Evolutionary conservation across 768 basidiomycete genomes (phyloP).

Genomic region (Tubosaeta sp.): DNA sequence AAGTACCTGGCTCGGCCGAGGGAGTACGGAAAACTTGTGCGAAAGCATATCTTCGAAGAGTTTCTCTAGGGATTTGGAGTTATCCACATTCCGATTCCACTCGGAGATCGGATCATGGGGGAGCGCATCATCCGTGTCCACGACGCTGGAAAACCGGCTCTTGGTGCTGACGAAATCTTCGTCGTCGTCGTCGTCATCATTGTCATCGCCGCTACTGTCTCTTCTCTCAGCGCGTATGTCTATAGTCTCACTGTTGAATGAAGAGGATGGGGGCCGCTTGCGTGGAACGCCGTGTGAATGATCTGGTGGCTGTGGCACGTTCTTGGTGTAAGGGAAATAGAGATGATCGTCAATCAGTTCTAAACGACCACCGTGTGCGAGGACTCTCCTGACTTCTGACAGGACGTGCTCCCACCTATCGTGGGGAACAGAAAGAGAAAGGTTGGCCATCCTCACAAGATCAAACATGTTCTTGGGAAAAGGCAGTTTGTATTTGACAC

Average conservation of each 20-base stretch:
- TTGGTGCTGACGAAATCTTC: conserved; percentile 32
- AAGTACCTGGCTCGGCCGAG: conserved; percentile 50
- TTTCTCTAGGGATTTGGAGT: conserved; percentile 48
- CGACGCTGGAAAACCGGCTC: conserved; percentile 23
- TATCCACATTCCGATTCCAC: conserved; percentile 39
- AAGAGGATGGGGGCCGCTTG: conserved; percentile 10
- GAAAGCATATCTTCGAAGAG: conserved; percentile 59
- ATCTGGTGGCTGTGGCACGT: conserved; percentile 15
- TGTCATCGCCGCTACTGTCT: background rate
- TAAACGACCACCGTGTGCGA: conserved; percentile 56
- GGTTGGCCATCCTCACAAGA: conserved; percentile 68
- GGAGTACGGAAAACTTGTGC: conserved; percentile 47
- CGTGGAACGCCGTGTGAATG: conserved; percentile 1
- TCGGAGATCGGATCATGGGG: conserved; percentile 26
- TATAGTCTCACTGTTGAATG: conserved; percentile 16
- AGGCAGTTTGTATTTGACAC: conserved; percentile 54
- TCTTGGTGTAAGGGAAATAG: conserved; percentile 52
- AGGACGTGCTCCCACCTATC: conserved; percentile 58
- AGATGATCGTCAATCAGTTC: conserved; percentile 75
- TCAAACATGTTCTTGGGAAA: conserved; percentile 65
- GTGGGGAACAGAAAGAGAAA: conserved; percentile 57
- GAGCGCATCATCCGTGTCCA: conserved; percentile 17
- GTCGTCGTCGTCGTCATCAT: conserved; percentile 27
- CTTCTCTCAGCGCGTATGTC: conserved; percentile 16
- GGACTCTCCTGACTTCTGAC: conserved; percentile 57